phyloP scores from a whole-genome alignment of 305 asterid species.

The Rubia tinctorum region DNA sequence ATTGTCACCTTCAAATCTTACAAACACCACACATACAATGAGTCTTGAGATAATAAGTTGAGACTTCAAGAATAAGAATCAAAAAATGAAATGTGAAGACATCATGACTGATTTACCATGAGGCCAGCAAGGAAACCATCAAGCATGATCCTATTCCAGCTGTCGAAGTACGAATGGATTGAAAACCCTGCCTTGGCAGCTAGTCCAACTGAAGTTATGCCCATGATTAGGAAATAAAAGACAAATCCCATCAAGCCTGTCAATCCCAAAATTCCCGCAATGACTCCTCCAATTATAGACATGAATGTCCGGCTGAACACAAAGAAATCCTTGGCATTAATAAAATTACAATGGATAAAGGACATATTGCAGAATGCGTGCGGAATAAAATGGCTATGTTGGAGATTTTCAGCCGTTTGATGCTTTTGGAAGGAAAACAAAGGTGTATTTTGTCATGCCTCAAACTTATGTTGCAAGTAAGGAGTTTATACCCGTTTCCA shows the following conservation, averaged over 20 bases:
- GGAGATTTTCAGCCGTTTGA: background rate
- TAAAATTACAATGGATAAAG: background rate
- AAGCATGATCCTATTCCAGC: slow-evolving; percentile 69
- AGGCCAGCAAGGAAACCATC: slow-evolving; percentile 90
- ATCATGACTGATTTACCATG: slow-evolving; percentile 42
- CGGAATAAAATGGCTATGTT: background rate
- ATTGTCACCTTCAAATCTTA: background rate
- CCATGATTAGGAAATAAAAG: slow-evolving; percentile 82
- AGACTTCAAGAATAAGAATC: background rate
- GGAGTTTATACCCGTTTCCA: background rate
- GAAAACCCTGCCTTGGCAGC: slow-evolving; percentile 79
- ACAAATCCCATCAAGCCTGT: slow-evolving; percentile 73
- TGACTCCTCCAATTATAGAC: slow-evolving; percentile 89
- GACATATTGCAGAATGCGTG: background rate
- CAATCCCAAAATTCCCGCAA: slow-evolving; percentile 79
- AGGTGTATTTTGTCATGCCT: background rate
- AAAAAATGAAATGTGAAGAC: slow-evolving; percentile 1
- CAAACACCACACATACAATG: background rate
- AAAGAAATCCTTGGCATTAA: slow-evolving; percentile 21
- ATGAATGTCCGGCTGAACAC: slow-evolving; percentile 77
- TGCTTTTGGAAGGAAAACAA: background rate
- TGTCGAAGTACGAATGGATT: slow-evolving; percentile 69
- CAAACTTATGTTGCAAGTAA: background rate
- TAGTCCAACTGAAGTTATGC: slow-evolving; percentile 67
- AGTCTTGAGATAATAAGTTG: background rate